Evolutionary conservation across 2,329 filamentous ascomycete genomes (phyloP).

Genomic region (Cladosporium velox): DNA sequence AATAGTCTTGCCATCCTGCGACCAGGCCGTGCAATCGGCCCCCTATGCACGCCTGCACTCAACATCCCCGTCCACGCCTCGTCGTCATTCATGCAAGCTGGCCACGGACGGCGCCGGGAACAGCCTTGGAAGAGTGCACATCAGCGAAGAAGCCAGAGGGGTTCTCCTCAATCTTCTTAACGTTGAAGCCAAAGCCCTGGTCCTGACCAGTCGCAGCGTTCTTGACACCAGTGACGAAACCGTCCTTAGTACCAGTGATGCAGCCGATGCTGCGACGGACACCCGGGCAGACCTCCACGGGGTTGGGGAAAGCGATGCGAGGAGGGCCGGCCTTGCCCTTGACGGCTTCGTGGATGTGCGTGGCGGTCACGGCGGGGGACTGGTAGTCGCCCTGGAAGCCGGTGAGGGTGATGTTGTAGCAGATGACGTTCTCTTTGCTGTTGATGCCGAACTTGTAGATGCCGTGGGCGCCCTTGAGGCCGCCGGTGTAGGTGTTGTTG

Average conservation of each 20-base stretch:
- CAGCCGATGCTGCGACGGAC: conserved; percentile 46
- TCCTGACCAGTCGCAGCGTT: conserved; percentile 44
- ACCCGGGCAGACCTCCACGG: conserved; percentile 38
- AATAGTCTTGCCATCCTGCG: neutral
- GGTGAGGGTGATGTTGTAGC: conserved; percentile 43
- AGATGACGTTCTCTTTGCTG: conserved; percentile 46
- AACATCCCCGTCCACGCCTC: too few relatives aligned
- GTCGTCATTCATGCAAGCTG: conserved; percentile 35
- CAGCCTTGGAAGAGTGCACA: conserved; percentile 52
- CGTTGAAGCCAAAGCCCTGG: conserved; percentile 51
- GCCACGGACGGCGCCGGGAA: conserved; percentile 56
- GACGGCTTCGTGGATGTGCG: conserved; percentile 56
- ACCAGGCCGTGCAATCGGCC: too few relatives aligned
- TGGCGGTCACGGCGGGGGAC: conserved; percentile 55
- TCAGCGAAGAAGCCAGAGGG: conserved; percentile 57
- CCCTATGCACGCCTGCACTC: too few relatives aligned
- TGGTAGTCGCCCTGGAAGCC: conserved; percentile 54
- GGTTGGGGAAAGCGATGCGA: conserved; percentile 56
- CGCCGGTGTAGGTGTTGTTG: conserved; percentile 36
- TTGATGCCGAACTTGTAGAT: conserved; percentile 58
- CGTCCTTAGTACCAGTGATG: conserved; percentile 39
- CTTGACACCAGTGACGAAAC: conserved; percentile 46
- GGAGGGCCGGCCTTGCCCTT: conserved; percentile 53
- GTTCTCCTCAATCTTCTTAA: conserved; percentile 54
- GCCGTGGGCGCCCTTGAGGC: conserved; percentile 45